Conservation (phyloP, 164 flowering plant species). For the Hamamelis virginiana region DNA sequence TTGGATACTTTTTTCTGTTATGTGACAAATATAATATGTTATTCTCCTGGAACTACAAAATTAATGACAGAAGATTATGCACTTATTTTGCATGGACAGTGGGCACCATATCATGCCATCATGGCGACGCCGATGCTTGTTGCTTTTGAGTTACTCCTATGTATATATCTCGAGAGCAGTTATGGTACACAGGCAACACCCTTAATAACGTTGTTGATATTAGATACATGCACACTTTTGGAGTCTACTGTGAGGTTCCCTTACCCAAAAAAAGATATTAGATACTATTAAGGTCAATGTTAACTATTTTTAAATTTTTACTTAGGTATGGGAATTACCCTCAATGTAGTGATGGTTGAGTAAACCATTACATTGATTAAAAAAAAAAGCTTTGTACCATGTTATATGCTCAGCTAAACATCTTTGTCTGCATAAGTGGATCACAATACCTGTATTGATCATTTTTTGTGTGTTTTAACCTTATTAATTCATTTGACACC, state of each 20-base stretch:
- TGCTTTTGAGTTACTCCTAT: slow-evolving; percentile 46
- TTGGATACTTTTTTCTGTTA: neutral
- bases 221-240: neutral
- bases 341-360: neutral
- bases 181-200: slow-evolving; percentile 26
- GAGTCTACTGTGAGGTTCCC: neutral
- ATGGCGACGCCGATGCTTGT: slow-evolving; percentile 42
- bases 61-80: neutral
- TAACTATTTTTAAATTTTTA: neutral
- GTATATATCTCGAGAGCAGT: slow-evolving; percentile 30
- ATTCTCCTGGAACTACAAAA: neutral
- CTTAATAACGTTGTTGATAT: neutral
- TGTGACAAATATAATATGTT: neutral
- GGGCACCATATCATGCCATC: slow-evolving; percentile 50
- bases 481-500: neutral
- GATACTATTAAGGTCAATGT: neutral
- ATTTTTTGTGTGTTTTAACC: neutral
- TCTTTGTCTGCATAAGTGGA: neutral
- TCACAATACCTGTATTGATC: neutral
- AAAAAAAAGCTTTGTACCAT: neutral
- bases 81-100: slow-evolving; percentile 26
- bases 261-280: neutral
- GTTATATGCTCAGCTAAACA: no score
- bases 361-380: neutral
- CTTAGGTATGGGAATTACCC: neutral